Base-by-base conservation (phyloP, 192 early-diverging fungal species). In the Umbelopsis sp. region DNA sequence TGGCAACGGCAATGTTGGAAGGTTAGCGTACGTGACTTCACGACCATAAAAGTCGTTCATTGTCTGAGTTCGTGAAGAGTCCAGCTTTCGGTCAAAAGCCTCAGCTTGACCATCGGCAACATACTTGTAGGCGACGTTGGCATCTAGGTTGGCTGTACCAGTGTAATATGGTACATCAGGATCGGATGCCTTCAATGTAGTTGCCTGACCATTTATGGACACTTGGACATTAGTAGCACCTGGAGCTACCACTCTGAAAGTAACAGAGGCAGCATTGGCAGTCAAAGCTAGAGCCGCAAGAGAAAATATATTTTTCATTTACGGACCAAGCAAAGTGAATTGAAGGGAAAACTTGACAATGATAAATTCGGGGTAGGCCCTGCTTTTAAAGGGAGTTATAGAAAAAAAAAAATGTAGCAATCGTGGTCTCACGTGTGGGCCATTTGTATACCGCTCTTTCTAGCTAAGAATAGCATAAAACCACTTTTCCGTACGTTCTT, bases 11-110 rank as follows among this genome's bases (percentile, higher is more conserved):
- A 84, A 65, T n/a, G 65, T 53, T 36, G 83, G 83, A 20, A 84
- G 75, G 59, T 84, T 65, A 16, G 80, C 80, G 45, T 84, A 84
- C 21, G 83, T 80, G 34, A 82, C 54, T 17, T 76, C 75, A 36
- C 83, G 83, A 49, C 74, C 51, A 29, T 75, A 71, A 36, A 82
- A 84, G 24, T 84, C 83, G 52, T 84, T 82, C 21, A 70, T 70
- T 20, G 83, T 82, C 14, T 54, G 36, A 21, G 65, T 52, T 36
- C 21, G 29, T 25, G 68, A 56, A 4, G 68, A 9, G 20, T 74
- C 75, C 20, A 84, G 49, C n/a, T 54, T 41, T 54, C 83, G 74
- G n/a, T 80, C 76, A 73, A 84, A 84, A 21, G 68, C 10, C 68
- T 84, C 83, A 29, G 76, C 45, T 3, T 54, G 31, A 65, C 78